These are phyloP conservation scores for Betula pendula DNA, from an alignment of 306 rosid genomes.

Conservation along the genomic window DNA sequence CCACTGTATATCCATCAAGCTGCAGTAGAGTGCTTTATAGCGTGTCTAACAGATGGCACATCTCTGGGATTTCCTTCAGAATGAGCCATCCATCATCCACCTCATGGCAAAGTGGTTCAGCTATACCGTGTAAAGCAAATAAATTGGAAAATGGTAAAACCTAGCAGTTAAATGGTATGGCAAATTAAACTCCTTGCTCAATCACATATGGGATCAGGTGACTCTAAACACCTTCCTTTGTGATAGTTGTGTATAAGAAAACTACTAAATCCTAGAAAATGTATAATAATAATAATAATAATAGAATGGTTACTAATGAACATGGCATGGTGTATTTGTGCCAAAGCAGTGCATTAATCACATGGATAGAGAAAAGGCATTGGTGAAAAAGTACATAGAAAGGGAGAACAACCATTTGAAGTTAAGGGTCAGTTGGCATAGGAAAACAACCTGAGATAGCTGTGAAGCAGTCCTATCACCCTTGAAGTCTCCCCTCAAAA, in stretches of 20 bases:
- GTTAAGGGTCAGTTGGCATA: slow-evolving; percentile 15
- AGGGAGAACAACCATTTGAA: slow-evolving; percentile 10
- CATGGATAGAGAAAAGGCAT: not conserved
- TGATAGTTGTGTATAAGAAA: not conserved
- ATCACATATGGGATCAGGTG: not conserved
- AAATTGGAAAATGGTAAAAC: not conserved
- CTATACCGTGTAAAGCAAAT: not conserved
- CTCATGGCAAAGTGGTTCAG: not conserved
- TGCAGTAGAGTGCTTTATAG: not conserved
- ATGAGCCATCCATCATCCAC: not conserved
- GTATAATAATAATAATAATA: not conserved
- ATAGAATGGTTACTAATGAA: not conserved
- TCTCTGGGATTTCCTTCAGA: not conserved
- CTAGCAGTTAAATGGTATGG: not conserved
- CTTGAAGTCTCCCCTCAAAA: slow-evolving; percentile 66
- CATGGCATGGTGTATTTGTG: not conserved
- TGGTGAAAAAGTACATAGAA: not conserved
- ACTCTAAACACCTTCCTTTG: not conserved
- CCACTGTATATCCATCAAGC: not conserved
- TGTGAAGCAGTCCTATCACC: slow-evolving; percentile 72
- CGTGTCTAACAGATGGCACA: not conserved
- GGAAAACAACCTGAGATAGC: slow-evolving; percentile 74
- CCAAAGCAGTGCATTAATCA: not conserved
- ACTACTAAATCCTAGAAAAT: not conserved
- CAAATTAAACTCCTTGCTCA: not conserved